These are phyloP conservation scores for Aspergillus costaricaensis DNA, from an alignment of 2,329 filamentous ascomycete species.

Conservation along the genomic window DNA sequence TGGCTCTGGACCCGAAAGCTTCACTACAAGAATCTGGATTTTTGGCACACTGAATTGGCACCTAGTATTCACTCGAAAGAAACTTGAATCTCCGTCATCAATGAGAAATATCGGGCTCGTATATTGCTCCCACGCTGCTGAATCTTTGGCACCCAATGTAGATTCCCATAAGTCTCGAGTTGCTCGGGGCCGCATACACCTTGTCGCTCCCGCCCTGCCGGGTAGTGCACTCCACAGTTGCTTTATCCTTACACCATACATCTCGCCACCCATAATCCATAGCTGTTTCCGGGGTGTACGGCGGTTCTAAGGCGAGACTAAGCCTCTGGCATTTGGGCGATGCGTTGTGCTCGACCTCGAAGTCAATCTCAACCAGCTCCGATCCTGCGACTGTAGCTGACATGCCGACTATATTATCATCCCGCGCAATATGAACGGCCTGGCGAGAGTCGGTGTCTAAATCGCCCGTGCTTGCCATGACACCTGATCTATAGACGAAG, in stretches of 20 bases:
- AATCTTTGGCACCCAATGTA: constrained; percentile 10
- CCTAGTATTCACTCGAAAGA: no score
- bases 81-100: no score
- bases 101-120: background rate
- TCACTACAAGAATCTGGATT: no score
- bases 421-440: constrained; percentile 1
- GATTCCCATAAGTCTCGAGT: constrained; percentile 8
- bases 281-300: background rate
- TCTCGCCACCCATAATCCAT: constrained; percentile 3
- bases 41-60: no score
- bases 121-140: constrained; percentile 6
- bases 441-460: background rate
- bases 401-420: constrained; percentile 7
- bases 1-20: no score
- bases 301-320: background rate
- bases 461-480: constrained; percentile 2
- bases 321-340: background rate
- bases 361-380: constrained; percentile 5
- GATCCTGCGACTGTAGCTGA: background rate
- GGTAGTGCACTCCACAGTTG: background rate
- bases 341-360: constrained; percentile 5
- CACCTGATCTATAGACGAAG: constrained; percentile 8
- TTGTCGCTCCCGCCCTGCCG: background rate
- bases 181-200: background rate
- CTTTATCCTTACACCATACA: constrained; percentile 6